Evolutionary conservation across 75 land plant genomes (phyloP), one percentile per base, ranked within the genome.

Genomic region (Pseudotsuga menziesii): DNA sequence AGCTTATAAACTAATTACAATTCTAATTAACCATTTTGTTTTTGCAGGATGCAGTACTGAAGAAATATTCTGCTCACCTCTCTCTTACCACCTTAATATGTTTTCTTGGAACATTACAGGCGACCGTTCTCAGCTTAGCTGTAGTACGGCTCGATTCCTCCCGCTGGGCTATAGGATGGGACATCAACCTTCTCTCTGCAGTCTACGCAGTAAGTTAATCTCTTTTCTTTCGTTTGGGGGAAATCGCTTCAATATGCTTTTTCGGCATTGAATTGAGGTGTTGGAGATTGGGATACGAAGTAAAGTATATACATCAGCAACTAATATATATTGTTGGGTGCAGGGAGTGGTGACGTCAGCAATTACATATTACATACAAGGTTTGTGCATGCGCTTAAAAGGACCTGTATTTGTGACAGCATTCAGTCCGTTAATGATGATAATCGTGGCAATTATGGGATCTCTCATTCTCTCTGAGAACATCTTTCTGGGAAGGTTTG

Each of bases 391-490:
- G 76, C 22, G 86, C 48, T 80, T 79, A 72, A 85, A 75, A 78
- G 91, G 91, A 13, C 91, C 91, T 32, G 91, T 89, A 15, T 89
- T 89, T 83, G 91, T 74, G 5, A 85, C 91, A 13, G 91, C 91
- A 26, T 89, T 89, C 77, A 89, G 88, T 58, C 91, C 91, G 52
- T 74, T 89, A 32, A 89, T 83, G 88, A 89, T 86, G 88, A 83
- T 89, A 70, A 86, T 89, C 62, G 91, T 89, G 0, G 91, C 91
- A 6, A 80, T 89, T 78, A 83, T 89, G 88, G 91, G 86, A 14
- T 81, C 88, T 74, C 80, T 89, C 76, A 86, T 86, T 48, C 82
- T 86, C 16, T 82, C 84, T 64, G 89, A 85, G 52, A 83, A 89
- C 44, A 86, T 89, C 7, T 86, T 77, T 73, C 58, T 89, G 76